A percentile compares a stretch with the other conserved stretches of the same genome.
These are phyloP conservation scores for Takashimella koratensis DNA, from an alignment of 1,284 basidiomycete species.

Conservation along the genomic window DNA sequence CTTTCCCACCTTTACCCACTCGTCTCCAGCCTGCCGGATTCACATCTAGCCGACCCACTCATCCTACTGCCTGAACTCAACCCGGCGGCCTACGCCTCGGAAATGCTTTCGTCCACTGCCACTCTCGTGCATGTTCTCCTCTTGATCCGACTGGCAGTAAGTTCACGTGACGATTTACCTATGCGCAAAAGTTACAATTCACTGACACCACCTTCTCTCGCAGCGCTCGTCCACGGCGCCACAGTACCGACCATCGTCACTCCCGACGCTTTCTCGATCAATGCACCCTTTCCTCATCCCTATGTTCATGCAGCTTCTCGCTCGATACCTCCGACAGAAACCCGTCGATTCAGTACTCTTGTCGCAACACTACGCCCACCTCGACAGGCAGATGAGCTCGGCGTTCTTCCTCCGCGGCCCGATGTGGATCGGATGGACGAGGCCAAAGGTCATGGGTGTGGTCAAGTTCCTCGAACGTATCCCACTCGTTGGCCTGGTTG, in stretches of 20 bases:
- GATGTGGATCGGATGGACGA: slow-evolving; percentile 81
- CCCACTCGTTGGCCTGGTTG: slow-evolving; percentile 70
- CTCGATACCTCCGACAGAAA: slow-evolving; percentile 31
- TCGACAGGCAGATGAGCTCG: slow-evolving; percentile 76
- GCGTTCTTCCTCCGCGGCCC: slow-evolving; percentile 77
- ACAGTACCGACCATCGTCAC: slow-evolving; percentile 22
- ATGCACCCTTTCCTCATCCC: slow-evolving; percentile 38
- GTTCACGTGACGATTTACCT: slow-evolving; percentile 1
- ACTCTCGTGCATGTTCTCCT: slow-evolving; percentile 59
- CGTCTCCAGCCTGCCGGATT: slow-evolving; percentile 31
- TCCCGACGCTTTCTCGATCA: slow-evolving; percentile 36
- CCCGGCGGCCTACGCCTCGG: slow-evolving; percentile 27
- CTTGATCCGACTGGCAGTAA: slow-evolving; percentile 34
- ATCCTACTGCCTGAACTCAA: slow-evolving; percentile 36
- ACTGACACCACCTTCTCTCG: not conserved
- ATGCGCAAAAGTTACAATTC: not conserved
- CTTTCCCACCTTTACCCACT: slow-evolving; percentile 46
- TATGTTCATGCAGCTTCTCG: slow-evolving; percentile 31
- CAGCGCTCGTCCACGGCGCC: slow-evolving; percentile 5
- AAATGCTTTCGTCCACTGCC: slow-evolving; percentile 33
- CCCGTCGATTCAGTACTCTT: slow-evolving; percentile 23
- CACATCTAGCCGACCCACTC: slow-evolving; percentile 31
- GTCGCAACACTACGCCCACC: slow-evolving; percentile 65
- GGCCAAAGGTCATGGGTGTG: slow-evolving; percentile 69
- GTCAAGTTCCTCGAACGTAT: slow-evolving; percentile 58